phyloP scores from a whole-genome alignment of 768 basidiomycete genomes.

The Serendipita sp. region DNA sequence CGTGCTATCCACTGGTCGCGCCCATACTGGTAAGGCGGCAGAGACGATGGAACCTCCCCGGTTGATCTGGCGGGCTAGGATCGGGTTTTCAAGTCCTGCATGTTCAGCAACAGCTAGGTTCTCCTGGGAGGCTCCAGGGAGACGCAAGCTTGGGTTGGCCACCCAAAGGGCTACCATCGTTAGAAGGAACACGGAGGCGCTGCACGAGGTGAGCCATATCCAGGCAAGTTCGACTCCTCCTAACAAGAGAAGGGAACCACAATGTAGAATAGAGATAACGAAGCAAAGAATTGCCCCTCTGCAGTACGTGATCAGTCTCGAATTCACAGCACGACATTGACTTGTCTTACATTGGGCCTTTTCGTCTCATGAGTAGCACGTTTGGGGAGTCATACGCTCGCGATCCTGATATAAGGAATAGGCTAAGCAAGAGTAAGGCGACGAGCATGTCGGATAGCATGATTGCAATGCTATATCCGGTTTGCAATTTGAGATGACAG shows the following conservation, averaged over 20 bases:
- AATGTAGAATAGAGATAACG: neutral
- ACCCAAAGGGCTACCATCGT: neutral
- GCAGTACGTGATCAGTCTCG: neutral
- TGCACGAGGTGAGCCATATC: neutral
- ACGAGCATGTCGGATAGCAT: neutral
- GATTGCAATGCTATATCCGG: neutral
- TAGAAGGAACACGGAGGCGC: neutral
- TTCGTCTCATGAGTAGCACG: neutral
- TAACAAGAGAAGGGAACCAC: neutral
- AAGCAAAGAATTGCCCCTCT: neutral
- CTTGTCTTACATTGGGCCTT: neutral
- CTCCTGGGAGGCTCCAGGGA: neutral
- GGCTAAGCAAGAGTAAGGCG: neutral
- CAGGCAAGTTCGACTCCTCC: neutral
- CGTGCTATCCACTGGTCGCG: neutral
- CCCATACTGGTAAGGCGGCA: neutral
- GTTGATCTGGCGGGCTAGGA: neutral
- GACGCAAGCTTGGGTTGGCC: neutral
- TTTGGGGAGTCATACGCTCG: neutral
- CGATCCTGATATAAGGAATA: neutral
- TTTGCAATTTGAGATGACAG: too few species aligned
- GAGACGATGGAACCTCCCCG: neutral
- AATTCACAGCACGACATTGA: neutral
- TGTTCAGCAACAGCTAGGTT: neutral
- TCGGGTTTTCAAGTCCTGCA: neutral